Conservation (phyloP, 2,329 filamentous ascomycete species). For the Aspergillus sp. region DNA sequence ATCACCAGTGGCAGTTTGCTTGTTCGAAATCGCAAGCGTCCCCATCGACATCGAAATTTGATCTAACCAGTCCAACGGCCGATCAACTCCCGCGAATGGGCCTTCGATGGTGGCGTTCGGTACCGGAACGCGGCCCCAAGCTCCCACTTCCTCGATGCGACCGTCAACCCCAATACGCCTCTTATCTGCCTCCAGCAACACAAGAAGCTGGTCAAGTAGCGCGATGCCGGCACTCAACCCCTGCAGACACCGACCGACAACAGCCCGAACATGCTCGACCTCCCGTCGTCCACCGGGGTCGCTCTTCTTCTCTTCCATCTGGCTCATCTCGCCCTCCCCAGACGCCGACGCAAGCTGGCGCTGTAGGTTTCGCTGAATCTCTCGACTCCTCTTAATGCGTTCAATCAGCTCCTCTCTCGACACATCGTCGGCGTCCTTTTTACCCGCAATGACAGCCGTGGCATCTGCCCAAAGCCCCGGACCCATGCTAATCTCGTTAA, state of each 20-base stretch:
- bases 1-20: neutral
- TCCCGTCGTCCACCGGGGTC: neutral
- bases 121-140: neutral
- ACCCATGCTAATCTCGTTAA: conserved; percentile 21
- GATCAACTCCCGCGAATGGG: neutral
- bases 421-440: neutral
- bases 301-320: neutral
- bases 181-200: conserved; percentile 14
- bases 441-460: conserved; percentile 9
- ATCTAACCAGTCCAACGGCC: conserved; percentile 13
- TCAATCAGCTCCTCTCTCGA: conserved; percentile 4
- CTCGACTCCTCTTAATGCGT: conserved; percentile 14
- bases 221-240: conserved; percentile 18
- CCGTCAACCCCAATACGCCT: neutral
- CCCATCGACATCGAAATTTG: conserved; percentile 17
- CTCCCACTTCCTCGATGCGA: neutral
- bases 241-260: conserved; percentile 9
- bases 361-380: conserved; percentile 11
- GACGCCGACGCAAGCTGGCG: conserved; percentile 7
- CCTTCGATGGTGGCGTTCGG: neutral
- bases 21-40: conserved; percentile 13
- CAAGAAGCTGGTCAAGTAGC: conserved; percentile 18
- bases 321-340: neutral
- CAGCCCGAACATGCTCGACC: neutral
- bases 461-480: conserved; percentile 19